Base-by-base conservation (phyloP, 73 alveolate species). In the Blepharisma stoltei region DNA sequence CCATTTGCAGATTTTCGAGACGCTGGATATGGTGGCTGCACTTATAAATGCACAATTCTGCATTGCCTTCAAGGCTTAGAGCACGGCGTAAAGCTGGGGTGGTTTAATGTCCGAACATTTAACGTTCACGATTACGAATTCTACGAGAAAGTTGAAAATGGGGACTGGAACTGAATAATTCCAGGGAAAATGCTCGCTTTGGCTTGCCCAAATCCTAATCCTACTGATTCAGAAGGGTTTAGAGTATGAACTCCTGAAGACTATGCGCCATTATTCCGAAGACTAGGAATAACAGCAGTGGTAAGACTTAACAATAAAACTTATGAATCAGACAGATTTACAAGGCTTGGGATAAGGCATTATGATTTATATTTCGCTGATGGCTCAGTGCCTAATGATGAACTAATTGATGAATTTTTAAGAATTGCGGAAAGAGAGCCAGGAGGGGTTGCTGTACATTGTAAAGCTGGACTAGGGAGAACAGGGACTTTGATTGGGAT, bases 381-480 rank as follows among this genome's bases (percentile, higher is more conserved):
- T 80, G 99, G 99, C 5, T 89, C 98, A 9, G 87, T 92, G 7
- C 99, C 99, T 41, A 88, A 90, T 68, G 97, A 88, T 45, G 90
- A 88, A 44, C 88, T 93, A 32, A 89, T 93, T 23, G 84, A 85
- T 14, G 27, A 80, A 76, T 93, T 93, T 83, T 54, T 94, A 6
- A 95, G 88, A 65, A 88, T 95, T 37, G 95, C 85, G 11, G 98
- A 94, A 70, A 88, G 81, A 25, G 96, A 88, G 48, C 80, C 89
- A 81, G 93, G 91, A 55, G 98, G 88, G 6, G 90, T 95, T 14
- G 99, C 98, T 53, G 95, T 95, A 27, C 99, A 95, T 83, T 95
- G 99, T 78, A 88, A 94, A 76, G 99, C 99, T 37, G 99, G 99
- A n/a, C 83, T 95, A 6, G 99, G 99, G 6, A 86, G 99, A 75